Conservation (phyloP, 805 yeast species). For the Pichia heedii region DNA sequence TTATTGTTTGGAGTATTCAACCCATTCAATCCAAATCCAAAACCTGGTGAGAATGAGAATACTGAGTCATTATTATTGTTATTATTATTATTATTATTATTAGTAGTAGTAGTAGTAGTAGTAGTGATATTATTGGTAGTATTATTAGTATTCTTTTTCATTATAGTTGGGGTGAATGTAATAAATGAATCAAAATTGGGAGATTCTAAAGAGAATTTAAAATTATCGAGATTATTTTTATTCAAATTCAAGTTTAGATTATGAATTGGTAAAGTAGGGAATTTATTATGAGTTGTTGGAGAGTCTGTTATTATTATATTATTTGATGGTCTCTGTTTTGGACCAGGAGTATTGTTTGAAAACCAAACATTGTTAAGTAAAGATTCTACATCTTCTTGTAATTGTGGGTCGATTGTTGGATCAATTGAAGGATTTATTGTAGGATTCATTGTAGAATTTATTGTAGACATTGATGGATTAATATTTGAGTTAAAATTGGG, state of each 20-base stretch:
- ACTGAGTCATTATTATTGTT: neutral
- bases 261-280: constrained; percentile 5
- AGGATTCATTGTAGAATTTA: neutral
- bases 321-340: neutral
- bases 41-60: neutral
- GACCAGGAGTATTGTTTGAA: neutral
- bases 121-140: too few species aligned
- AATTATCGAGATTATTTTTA: neutral
- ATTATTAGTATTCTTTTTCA: neutral
- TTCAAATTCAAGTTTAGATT: neutral
- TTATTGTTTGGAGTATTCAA: constrained; percentile 7
- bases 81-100: neutral
- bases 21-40: neutral
- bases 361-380: neutral
- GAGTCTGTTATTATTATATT: neutral
- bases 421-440: neutral
- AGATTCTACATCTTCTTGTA: neutral
- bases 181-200: constrained; percentile 8
- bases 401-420: neutral
- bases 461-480: too few species aligned
- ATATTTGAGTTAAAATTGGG: too few species aligned
- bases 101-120: constrained; percentile 3
- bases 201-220: neutral
- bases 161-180: constrained; percentile 3
- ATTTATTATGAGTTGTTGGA: neutral